Conservation (phyloP, 139 green algal species). For the Closterium sp. region DNA sequence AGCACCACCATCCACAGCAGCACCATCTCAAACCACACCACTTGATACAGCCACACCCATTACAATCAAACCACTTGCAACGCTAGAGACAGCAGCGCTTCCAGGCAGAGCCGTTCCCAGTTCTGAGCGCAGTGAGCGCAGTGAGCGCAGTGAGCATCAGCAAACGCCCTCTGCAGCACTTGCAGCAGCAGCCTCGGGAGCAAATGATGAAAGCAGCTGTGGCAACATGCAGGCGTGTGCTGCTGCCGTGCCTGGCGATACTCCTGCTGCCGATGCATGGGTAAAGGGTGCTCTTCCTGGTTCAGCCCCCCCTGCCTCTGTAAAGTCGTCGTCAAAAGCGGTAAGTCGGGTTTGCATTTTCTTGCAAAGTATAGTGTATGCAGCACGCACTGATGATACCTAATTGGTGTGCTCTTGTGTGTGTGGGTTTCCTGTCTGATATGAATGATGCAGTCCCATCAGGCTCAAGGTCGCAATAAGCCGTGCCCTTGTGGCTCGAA, state of each 20-base stretch:
- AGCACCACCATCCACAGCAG: too few relatives aligned
- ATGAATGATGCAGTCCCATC: not conserved
- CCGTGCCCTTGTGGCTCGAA: not conserved
- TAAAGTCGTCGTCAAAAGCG: not conserved
- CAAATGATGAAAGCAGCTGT: not conserved
- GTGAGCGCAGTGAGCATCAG: not conserved
- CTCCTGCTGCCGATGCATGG: not conserved
- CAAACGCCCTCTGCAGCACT: not conserved
- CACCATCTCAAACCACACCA: too few relatives aligned
- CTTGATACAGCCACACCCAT: too few relatives aligned
- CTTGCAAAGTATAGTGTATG: not conserved
- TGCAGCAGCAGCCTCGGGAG: not conserved
- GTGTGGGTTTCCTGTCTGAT: not conserved
- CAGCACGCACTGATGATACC: not conserved
- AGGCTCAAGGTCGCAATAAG: not conserved
- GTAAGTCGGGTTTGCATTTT: not conserved
- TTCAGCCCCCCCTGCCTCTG: not conserved
- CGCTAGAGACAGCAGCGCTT: not conserved
- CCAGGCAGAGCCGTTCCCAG: not conserved
- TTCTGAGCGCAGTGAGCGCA: not conserved
- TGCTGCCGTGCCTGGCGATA: not conserved
- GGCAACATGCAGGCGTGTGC: not conserved
- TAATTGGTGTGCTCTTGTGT: too few relatives aligned
- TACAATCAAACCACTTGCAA: not conserved
- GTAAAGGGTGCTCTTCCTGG: not conserved